Evolutionary conservation across 768 basidiomycete genomes (phyloP).

Genomic region (Asterophora parasitica): DNA sequence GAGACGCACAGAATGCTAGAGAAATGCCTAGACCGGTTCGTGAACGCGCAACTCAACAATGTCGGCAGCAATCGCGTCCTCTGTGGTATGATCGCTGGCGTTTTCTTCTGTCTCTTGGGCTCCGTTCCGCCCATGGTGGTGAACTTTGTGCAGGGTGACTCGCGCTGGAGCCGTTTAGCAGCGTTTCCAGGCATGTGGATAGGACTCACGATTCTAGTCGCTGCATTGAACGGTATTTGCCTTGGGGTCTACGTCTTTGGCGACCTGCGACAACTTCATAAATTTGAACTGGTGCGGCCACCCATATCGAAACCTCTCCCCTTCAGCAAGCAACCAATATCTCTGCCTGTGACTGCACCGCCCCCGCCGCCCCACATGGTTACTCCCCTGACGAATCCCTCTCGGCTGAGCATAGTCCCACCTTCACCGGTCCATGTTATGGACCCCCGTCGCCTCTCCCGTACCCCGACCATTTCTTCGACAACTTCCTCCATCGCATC

Average conservation of each 20-base stretch:
- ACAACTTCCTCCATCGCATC: slow-evolving; percentile 19
- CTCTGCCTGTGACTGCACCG: slow-evolving; percentile 17
- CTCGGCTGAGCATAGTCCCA: slow-evolving; percentile 22
- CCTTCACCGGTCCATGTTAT: slow-evolving; percentile 25
- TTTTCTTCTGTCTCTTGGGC: slow-evolving; percentile 41
- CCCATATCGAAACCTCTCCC: slow-evolving; percentile 50
- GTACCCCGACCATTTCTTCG: slow-evolving; percentile 17
- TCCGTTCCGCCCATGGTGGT: slow-evolving; percentile 43
- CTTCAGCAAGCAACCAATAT: slow-evolving; percentile 23
- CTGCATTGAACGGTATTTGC: slow-evolving; percentile 70
- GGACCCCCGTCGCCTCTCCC: slow-evolving; percentile 16
- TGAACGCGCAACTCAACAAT: slow-evolving; percentile 62
- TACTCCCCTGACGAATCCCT: slow-evolving; percentile 15
- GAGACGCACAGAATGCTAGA: slow-evolving; percentile 57
- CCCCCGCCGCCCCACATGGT: slow-evolving; percentile 17
- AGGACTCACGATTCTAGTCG: slow-evolving; percentile 56
- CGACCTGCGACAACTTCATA: slow-evolving; percentile 71
- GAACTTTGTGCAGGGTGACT: slow-evolving; percentile 41
- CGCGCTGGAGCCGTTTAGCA: slow-evolving; percentile 53
- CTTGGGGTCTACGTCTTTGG: slow-evolving; percentile 77
- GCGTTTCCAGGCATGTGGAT: slow-evolving; percentile 70
- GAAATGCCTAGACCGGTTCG: slow-evolving; percentile 61
- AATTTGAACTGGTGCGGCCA: slow-evolving; percentile 72
- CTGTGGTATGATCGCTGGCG: slow-evolving; percentile 65
- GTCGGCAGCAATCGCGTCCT: slow-evolving; percentile 67